Base-by-base conservation (phyloP, 306 rosid species). In the Rosa persica region DNA sequence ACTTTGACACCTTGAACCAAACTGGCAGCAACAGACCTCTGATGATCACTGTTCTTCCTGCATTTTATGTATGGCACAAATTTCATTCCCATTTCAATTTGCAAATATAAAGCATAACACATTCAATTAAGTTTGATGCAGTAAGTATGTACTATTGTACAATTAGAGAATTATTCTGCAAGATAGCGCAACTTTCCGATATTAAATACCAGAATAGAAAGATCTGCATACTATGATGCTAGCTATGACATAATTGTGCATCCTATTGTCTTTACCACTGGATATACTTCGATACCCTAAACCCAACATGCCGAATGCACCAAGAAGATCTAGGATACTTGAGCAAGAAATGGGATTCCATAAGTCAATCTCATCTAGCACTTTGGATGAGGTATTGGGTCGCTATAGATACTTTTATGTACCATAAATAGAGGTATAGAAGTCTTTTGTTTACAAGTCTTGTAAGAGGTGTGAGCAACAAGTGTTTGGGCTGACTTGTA, bases 1-100 rank as follows among this genome's bases (percentile, higher is more conserved):
- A 95, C 44, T 51, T 95, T 93, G 79, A 89, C 98, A 78, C 97
- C 97, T 72, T 93, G 88, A 69, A 95, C 98, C 86, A 95, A 91
- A 89, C 96, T 81, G 61, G 99, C 98, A 27, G 96, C 98, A 51
- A 91, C 89, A 7, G 99, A 87, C 81, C 86, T 87, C 76, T 88
- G 80, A 80, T 95, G 93, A 81, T 91, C 38, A 20, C 81, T 81
- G 79, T 90, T 83, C 60, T 85, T 85, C 99, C 99, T 93, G 86
- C 27, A 80, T 69, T 76, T 20, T 22, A 70, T 61, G 39, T 12
- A 27, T 58, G 5, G 58, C 78, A 73, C 42, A 54, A 20, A 67
- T 17, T 48, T 34, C 20, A 74, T 76, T 17, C 79, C 67, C 36
- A 74, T 72, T 64, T 46, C 44, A 36, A n/a, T 6, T 8, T 55